Conservation (phyloP, 768 basidiomycete species). For the Boletales sp. region DNA sequence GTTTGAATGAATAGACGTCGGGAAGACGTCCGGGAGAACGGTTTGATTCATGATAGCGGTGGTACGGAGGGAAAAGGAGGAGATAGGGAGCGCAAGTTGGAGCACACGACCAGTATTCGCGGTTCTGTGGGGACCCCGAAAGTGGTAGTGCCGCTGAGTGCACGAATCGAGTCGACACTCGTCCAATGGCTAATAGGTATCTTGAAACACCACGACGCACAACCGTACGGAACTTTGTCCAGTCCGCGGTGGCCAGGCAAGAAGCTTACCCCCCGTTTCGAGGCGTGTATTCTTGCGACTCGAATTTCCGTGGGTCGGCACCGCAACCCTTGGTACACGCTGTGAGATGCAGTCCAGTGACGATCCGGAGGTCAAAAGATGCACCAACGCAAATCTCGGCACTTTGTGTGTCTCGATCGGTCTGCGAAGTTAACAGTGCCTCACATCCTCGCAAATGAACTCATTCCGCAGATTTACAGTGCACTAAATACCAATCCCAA, state of each 20-base stretch:
- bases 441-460: slow-evolving; percentile 16
- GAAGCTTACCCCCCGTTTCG: slow-evolving; percentile 4
- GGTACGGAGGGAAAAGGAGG: not conserved
- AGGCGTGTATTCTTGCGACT: not conserved
- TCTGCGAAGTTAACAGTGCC: slow-evolving; percentile 4
- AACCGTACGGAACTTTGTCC: too few relatives aligned
- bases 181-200: slow-evolving; percentile 9
- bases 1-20: slow-evolving; percentile 3
- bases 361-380: slow-evolving; percentile 9
- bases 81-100: not conserved
- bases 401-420: slow-evolving; percentile 15
- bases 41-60: slow-evolving; percentile 13
- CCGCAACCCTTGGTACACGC: slow-evolving; percentile 14
- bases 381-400: slow-evolving; percentile 16
- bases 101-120: slow-evolving; percentile 24
- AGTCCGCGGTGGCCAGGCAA: slow-evolving; percentile 9
- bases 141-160: not conserved
- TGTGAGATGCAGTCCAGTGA: not conserved
- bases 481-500: slow-evolving; percentile 2
- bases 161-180: too few relatives aligned
- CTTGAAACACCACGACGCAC: too few relatives aligned
- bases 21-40: slow-evolving; percentile 11
- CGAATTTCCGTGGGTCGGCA: slow-evolving; percentile 12
- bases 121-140: slow-evolving; percentile 1
- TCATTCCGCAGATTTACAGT: slow-evolving; percentile 6